Evolutionary conservation across 2,329 filamentous ascomycete genomes (phyloP).

Genomic region (Trichoderma endophyticum): DNA sequence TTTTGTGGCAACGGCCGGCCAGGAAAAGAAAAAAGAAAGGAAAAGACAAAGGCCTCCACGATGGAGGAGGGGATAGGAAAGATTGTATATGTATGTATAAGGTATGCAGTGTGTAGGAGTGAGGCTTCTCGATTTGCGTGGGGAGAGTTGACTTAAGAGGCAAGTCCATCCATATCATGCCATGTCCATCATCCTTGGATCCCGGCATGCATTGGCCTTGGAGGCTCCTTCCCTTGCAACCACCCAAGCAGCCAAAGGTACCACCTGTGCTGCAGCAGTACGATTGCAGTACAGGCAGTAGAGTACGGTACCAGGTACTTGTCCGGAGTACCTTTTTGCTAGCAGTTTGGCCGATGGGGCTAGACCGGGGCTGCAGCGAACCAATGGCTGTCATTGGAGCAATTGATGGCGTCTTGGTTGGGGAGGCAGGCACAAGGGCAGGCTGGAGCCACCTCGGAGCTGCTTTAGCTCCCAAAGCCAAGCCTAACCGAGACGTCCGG

Average conservation of each 20-base stretch:
- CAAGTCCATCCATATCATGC: conserved; percentile 18
- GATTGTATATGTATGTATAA: not conserved
- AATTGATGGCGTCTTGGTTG: not conserved
- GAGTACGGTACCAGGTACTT: not conserved
- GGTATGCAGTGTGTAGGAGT: not conserved
- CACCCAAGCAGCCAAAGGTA: not conserved
- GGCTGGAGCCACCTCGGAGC: conserved; percentile 9
- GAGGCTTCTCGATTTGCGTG: conserved; percentile 15
- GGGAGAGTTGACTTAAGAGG: conserved; percentile 15
- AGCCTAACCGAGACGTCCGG: conserved; percentile 13
- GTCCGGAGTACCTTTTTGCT: not conserved
- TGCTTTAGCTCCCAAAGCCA: conserved; percentile 12
- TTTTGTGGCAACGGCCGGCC: conserved; percentile 1
- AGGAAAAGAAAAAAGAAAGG: not conserved
- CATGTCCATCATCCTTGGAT: conserved; percentile 14
- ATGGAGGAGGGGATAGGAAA: not conserved
- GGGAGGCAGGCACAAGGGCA: conserved; percentile 6
- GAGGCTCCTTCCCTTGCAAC: conserved; percentile 9
- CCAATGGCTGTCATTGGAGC: not conserved
- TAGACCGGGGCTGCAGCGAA: not conserved
- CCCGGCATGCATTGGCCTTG: conserved; percentile 11
- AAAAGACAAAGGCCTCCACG: not conserved
- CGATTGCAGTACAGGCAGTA: not conserved
- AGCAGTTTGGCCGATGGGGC: not conserved
- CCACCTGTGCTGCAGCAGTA: not conserved